Evolutionary conservation across 148 eudicot species (phyloP).

Genomic region (Fagopyrum esculentum): DNA sequence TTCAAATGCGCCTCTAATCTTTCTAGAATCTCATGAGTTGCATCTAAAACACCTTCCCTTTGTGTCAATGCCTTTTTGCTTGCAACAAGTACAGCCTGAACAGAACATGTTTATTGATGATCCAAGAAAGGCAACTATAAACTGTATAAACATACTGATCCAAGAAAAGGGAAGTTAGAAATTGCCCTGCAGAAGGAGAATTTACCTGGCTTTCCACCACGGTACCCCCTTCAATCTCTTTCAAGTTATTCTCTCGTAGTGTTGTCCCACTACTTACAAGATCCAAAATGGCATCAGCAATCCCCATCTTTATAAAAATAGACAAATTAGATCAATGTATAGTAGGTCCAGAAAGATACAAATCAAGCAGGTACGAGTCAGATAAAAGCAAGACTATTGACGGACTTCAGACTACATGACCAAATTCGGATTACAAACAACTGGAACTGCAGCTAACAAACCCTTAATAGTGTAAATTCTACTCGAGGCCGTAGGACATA

Average conservation of each 20-base stretch:
- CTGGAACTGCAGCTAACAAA: not conserved
- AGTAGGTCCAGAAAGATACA: conserved; percentile 15
- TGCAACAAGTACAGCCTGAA: conserved; percentile 90
- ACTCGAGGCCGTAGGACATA: not conserved
- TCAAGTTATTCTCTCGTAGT: conserved; percentile 76
- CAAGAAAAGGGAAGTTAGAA: not conserved
- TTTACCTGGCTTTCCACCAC: conserved; percentile 77
- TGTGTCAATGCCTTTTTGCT: conserved; percentile 63
- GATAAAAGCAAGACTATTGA: not conserved
- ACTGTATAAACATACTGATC: not conserved
- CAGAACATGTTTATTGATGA: conserved; percentile 15
- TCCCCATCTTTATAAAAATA: conserved; percentile 60
- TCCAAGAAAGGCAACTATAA: not conserved
- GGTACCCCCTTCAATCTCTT: conserved; percentile 90
- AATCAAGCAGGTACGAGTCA: not conserved
- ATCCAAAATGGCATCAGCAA: conserved; percentile 96
- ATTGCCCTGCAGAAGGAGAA: not conserved
- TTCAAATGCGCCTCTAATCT: conserved; percentile 91
- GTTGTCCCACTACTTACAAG: conserved; percentile 98
- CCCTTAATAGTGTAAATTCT: not conserved
- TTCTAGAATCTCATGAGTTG: conserved; percentile 84
- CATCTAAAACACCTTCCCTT: conserved; percentile 67
- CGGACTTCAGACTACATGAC: not conserved
- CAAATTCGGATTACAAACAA: not conserved
- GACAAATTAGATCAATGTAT: not conserved